Evolutionary conservation across 1,139 yeast species (phyloP).

Genomic region (Kurtzmaniella quercitrusa): DNA sequence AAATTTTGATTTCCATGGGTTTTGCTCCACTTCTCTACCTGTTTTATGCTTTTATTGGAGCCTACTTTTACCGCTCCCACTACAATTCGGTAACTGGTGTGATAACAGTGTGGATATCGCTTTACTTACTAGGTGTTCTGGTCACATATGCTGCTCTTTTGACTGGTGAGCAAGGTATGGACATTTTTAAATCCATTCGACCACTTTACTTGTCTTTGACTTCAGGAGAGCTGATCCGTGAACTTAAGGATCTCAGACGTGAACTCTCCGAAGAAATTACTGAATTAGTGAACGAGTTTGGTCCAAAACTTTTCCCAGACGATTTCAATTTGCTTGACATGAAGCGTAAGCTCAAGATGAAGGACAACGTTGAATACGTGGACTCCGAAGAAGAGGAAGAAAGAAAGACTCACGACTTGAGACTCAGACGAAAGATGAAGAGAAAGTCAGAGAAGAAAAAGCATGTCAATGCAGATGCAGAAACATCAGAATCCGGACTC

Average conservation of each 20-base stretch:
- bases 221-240: constrained; percentile 56
- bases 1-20: constrained; percentile 82
- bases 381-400: constrained; percentile 57
- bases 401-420: constrained; percentile 48
- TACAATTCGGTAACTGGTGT: constrained; percentile 22
- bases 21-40: constrained; percentile 83
- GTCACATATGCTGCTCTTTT: constrained; percentile 85
- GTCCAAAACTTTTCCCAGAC: constrained; percentile 42
- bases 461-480: constrained; percentile 7
- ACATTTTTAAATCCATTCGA: constrained; percentile 73
- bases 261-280: constrained; percentile 43
- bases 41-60: constrained; percentile 69
- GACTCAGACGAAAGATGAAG: constrained; percentile 38
- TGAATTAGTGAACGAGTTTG: constrained; percentile 40
- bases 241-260: constrained; percentile 39
- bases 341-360: constrained; percentile 25
- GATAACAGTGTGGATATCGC: constrained; percentile 37
- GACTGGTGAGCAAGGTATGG: constrained; percentile 92
- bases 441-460: constrained; percentile 19
- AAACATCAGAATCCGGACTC: constrained; percentile 7
- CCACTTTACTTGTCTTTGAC: constrained; percentile 76
- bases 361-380: constrained; percentile 23
- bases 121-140: constrained; percentile 56
- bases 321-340: constrained; percentile 44
- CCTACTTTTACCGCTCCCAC: constrained; percentile 34